phyloP scores from a whole-genome alignment of 805 yeast genomes.

The Candida piceae region DNA sequence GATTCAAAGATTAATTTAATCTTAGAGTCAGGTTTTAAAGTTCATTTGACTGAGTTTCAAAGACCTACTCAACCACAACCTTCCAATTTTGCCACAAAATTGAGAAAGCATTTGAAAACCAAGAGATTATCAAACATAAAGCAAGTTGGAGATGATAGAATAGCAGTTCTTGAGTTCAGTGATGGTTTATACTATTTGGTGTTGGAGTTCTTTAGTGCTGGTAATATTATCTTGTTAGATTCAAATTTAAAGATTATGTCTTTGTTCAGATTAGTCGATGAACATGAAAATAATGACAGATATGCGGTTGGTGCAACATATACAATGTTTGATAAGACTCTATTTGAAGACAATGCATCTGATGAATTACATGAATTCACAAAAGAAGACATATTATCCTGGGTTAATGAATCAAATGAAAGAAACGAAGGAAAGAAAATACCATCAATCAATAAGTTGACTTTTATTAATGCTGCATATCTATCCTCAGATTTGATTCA shows the following conservation, averaged over 20 bases:
- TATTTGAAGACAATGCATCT: slow-evolving; percentile 32
- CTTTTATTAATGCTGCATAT: slow-evolving; percentile 65
- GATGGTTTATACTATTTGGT: slow-evolving; percentile 77
- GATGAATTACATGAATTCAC: slow-evolving; percentile 20
- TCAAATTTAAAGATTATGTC: slow-evolving; percentile 61
- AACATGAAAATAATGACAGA: slow-evolving; percentile 55
- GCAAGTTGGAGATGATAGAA: slow-evolving; percentile 77
- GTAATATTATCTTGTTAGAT: slow-evolving; percentile 79
- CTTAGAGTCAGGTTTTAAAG: slow-evolving; percentile 80
- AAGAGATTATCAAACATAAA: slow-evolving; percentile 67
- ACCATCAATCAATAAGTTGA: slow-evolving; percentile 61
- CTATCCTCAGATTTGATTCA: slow-evolving; percentile 76
- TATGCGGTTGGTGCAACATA: slow-evolving; percentile 76
- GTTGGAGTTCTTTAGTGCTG: slow-evolving; percentile 92
- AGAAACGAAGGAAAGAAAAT: slow-evolving; percentile 35
- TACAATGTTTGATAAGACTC: slow-evolving; percentile 48
- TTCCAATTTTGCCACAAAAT: slow-evolving; percentile 76
- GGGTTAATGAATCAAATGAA: slow-evolving; percentile 36
- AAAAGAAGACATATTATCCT: slow-evolving; percentile 28
- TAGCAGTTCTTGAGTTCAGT: slow-evolving; percentile 78
- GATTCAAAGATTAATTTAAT: slow-evolving; percentile 74
- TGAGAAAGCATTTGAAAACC: slow-evolving; percentile 81
- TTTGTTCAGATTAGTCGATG: slow-evolving; percentile 73
- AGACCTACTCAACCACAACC: slow-evolving; percentile 80
- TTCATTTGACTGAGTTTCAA: slow-evolving; percentile 74